Conservation (phyloP, 192 early-diverging fungal genomes). For the Jimgerdemannia flammicorona region DNA sequence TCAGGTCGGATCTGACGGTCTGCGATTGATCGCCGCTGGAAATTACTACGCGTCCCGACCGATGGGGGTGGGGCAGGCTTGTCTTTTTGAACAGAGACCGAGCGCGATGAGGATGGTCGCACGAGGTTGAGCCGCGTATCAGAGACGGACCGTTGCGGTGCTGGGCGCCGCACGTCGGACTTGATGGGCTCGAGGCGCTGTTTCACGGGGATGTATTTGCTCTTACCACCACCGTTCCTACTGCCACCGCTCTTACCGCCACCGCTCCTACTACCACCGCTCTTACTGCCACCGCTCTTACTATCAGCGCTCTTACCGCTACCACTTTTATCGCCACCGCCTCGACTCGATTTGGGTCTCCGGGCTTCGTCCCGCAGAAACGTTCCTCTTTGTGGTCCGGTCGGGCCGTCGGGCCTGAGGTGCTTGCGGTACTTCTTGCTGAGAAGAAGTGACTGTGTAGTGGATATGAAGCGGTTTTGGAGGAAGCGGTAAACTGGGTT, state of each 20-base stretch:
- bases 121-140: background rate
- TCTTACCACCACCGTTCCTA: background rate
- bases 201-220: background rate
- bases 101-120: no score
- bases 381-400: slow-evolving; percentile 27
- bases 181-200: slow-evolving; percentile 2
- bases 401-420: slow-evolving; percentile 29
- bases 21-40: background rate
- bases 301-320: background rate
- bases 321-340: background rate
- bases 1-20: background rate
- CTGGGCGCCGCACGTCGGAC: background rate
- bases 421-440: slow-evolving; percentile 20
- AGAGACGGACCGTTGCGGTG: background rate
- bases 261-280: background rate
- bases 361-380: slow-evolving; percentile 9
- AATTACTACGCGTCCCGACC: no score
- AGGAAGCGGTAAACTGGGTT: background rate
- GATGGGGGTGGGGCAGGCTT: no score
- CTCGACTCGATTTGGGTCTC: background rate
- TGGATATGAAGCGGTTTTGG: background rate
- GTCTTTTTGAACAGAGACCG: no score
- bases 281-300: background rate
- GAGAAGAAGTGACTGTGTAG: background rate
- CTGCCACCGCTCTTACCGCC: background rate